These are phyloP conservation scores for Scutellospora calospora DNA, from an alignment of 371 early-diverging fungal species.

Conservation along the genomic window DNA sequence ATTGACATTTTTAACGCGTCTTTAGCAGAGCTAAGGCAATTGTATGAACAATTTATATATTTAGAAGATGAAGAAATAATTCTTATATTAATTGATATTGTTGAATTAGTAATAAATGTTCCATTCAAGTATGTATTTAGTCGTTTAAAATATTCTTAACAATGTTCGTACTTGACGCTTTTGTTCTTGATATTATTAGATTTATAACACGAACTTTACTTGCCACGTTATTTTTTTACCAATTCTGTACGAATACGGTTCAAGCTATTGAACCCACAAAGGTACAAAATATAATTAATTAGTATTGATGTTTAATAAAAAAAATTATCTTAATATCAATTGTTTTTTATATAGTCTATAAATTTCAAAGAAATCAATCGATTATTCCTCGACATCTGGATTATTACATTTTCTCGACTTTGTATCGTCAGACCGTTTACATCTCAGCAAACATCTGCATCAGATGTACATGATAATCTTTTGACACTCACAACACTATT, in stretches of 20 bases:
- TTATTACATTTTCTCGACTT: conserved; percentile 6
- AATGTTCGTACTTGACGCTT: background rate
- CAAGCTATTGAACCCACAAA: background rate
- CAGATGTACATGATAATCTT: background rate
- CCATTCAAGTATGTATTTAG: background rate
- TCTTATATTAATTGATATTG: conserved; percentile 9
- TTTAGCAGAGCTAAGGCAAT: background rate
- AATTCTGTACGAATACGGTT: background rate
- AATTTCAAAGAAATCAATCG: conserved; percentile 28
- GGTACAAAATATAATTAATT: no score
- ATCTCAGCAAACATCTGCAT: background rate
- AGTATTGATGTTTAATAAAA: no score
- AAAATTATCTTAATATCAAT: background rate
- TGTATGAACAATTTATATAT: background rate
- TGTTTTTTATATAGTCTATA: background rate
- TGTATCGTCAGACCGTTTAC: no score
- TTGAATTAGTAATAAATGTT: conserved; percentile 9
- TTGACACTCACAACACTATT: background rate
- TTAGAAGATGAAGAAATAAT: conserved; percentile 1
- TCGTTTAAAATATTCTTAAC: background rate
- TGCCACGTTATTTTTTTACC: background rate
- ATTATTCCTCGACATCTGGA: conserved; percentile 22
- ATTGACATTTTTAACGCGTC: background rate
- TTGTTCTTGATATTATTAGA: background rate
- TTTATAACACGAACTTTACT: conserved; percentile 7